phyloP scores from a whole-genome alignment of 495 filamentous ascomycete species.

The Astrothelium subdiscretum region DNA sequence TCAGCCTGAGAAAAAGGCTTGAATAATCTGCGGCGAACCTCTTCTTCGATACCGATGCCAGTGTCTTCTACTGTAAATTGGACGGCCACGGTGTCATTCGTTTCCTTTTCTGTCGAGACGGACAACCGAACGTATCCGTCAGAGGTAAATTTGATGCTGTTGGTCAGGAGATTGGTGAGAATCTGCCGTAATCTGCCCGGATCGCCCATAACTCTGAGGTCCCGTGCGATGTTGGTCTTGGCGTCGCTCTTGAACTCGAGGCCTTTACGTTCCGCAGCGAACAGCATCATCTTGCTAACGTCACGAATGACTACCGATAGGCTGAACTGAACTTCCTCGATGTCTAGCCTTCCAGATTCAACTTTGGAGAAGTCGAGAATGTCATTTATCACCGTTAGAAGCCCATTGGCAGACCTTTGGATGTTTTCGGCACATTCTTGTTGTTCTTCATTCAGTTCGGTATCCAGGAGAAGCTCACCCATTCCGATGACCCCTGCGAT shows the following conservation, averaged over 20 bases:
- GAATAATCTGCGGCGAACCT: slow-evolving; percentile 61
- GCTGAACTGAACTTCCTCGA: slow-evolving; percentile 70
- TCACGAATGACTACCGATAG: slow-evolving; percentile 61
- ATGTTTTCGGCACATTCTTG: slow-evolving; percentile 67
- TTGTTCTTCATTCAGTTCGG: slow-evolving; percentile 54
- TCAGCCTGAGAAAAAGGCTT: slow-evolving; percentile 82
- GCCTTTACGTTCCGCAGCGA: slow-evolving; percentile 29
- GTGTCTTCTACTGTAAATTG: slow-evolving; percentile 62
- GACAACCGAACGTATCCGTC: slow-evolving; percentile 49
- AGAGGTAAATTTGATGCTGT: slow-evolving; percentile 81
- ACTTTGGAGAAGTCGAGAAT: slow-evolving; percentile 84
- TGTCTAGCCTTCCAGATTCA: slow-evolving; percentile 62
- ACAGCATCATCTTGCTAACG: slow-evolving; percentile 51
- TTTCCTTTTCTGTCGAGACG: slow-evolving; percentile 25
- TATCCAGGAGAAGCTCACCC: slow-evolving; percentile 40
- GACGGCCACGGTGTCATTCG: slow-evolving; percentile 30
- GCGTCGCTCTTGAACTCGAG: slow-evolving; percentile 24
- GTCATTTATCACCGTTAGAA: slow-evolving; percentile 85
- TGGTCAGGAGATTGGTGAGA: slow-evolving; percentile 74
- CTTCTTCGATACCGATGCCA: slow-evolving; percentile 74
- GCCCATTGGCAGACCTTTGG: slow-evolving; percentile 63
- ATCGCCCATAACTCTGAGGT: slow-evolving; percentile 53
- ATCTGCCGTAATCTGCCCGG: slow-evolving; percentile 71
- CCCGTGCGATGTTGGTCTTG: slow-evolving; percentile 15
- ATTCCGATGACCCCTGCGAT: slow-evolving; percentile 40